phyloP scores from a whole-genome alignment of 768 basidiomycete species.

The Trichaptum fuscoviolaceum region DNA sequence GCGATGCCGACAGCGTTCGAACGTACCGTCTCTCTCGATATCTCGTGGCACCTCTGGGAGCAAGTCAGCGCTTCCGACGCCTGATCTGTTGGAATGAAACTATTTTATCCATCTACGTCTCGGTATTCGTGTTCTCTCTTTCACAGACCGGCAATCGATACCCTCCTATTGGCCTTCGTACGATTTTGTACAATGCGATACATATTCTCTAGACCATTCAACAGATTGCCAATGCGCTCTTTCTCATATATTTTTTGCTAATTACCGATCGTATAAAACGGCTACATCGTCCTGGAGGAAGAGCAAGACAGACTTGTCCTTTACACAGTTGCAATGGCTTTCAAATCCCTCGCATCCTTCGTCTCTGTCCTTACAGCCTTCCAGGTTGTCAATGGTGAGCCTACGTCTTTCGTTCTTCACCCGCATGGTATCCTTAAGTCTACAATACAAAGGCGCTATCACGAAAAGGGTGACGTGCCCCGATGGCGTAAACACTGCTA shows the following conservation, averaged over 20 bases:
- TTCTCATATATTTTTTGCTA: background rate
- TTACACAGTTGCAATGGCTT: background rate
- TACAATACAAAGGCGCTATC: conserved; percentile 1
- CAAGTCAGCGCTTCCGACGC: background rate
- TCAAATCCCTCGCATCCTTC: background rate
- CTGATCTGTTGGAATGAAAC: background rate
- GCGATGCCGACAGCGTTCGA: background rate
- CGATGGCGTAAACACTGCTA: conserved; percentile 13
- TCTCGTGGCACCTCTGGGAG: background rate
- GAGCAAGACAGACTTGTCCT: background rate
- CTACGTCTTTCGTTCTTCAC: background rate
- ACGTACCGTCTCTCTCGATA: background rate
- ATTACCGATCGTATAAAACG: background rate
- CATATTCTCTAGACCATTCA: too few species aligned
- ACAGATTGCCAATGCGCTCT: too few species aligned
- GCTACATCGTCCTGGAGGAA: background rate
- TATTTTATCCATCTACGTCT: background rate
- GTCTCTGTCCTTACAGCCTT: background rate
- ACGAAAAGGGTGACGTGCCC: conserved; percentile 13
- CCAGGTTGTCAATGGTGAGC: background rate
- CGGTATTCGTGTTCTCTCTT: background rate
- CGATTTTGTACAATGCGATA: too few species aligned
- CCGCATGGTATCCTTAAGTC: background rate
- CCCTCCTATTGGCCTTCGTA: background rate
- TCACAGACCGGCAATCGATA: background rate